Percentiles rank a stretch among this genome's conserved stretches.
phyloP scores from a whole-genome alignment of 2,329 filamentous ascomycete genomes.

The Claviceps africana region DNA sequence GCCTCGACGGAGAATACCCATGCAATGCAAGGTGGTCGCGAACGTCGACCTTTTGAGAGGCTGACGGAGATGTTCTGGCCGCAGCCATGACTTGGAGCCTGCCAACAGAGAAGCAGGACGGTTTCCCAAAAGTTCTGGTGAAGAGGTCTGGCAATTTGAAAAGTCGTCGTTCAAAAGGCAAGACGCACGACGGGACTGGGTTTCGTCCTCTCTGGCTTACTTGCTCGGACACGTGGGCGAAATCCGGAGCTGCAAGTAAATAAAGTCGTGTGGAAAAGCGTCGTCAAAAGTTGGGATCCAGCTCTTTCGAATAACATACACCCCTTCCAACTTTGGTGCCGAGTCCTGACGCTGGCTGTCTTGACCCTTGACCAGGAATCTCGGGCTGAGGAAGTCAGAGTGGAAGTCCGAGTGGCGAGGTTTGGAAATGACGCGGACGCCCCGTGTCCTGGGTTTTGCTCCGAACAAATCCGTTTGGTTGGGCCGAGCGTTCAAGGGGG shows the following conservation, averaged over 20 bases:
- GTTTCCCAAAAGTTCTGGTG: not conserved
- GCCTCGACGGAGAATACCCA: conserved; percentile 4
- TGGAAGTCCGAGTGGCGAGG: not conserved
- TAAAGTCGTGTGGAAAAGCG: not conserved
- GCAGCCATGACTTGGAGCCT: conserved; percentile 19
- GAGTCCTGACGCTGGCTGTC: not conserved
- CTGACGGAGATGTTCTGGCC: conserved; percentile 19
- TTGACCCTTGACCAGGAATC: not conserved
- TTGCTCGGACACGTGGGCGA: not conserved
- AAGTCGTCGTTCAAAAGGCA: not conserved
- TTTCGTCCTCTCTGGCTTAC: not conserved
- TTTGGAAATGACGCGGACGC: not conserved
- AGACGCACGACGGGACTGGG: not conserved
- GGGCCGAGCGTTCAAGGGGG: not conserved
- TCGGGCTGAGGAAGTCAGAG: not conserved
- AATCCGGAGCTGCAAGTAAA: not conserved
- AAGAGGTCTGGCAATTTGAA: not conserved
- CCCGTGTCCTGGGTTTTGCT: not conserved
- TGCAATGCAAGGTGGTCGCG: conserved; percentile 8
- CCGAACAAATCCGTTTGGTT: not conserved
- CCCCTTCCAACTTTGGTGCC: not conserved
- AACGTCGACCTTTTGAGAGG: conserved; percentile 13
- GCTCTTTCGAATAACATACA: not conserved
- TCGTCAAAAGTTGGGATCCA: not conserved
- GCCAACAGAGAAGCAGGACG: not conserved